These are phyloP conservation scores for Mediolabrus comicus DNA, from an alignment of 108 stramenopile genomes.

Conservation along the genomic window DNA sequence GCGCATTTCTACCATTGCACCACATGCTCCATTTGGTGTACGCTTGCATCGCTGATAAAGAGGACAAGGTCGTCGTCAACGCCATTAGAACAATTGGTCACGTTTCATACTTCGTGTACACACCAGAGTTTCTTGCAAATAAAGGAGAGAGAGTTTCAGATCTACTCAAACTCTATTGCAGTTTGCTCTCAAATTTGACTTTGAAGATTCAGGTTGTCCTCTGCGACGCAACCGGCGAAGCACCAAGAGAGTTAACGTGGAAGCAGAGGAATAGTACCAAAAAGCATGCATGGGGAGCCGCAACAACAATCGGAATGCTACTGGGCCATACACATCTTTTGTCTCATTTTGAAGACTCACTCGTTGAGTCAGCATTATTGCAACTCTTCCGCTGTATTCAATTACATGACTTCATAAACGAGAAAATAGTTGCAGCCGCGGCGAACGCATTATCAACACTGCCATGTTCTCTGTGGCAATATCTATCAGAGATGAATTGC, in stretches of 20 bases:
- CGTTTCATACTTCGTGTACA: slow-evolving; percentile 44
- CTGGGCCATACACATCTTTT: slow-evolving; percentile 11
- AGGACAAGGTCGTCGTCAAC: slow-evolving; percentile 70
- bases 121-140: slow-evolving; percentile 2
- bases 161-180: slow-evolving; percentile 5
- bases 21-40: slow-evolving; percentile 10
- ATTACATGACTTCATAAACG: slow-evolving; percentile 13
- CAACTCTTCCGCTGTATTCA: slow-evolving; percentile 41
- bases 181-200: slow-evolving; percentile 36
- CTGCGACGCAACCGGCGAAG: slow-evolving; percentile 31
- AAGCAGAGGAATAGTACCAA: slow-evolving; percentile 67
- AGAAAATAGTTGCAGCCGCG: slow-evolving; percentile 40
- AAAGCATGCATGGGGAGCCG: slow-evolving; percentile 79
- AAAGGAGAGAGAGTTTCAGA: background rate
- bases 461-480: slow-evolving; percentile 34
- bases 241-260: slow-evolving; percentile 50
- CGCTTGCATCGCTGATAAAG: slow-evolving; percentile 40
- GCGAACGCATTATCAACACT: slow-evolving; percentile 17
- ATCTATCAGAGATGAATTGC: slow-evolving; percentile 18
- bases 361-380: slow-evolving; percentile 20
- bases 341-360: background rate
- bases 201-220: slow-evolving; percentile 40
- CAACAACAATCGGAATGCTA: slow-evolving; percentile 41
- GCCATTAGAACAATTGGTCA: slow-evolving; percentile 71
- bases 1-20: slow-evolving; percentile 23